A percentile compares a stretch with the other conserved stretches of the same genome.
Conservation (phyloP, 306 rosid species). For the Benincasa hispida region DNA sequence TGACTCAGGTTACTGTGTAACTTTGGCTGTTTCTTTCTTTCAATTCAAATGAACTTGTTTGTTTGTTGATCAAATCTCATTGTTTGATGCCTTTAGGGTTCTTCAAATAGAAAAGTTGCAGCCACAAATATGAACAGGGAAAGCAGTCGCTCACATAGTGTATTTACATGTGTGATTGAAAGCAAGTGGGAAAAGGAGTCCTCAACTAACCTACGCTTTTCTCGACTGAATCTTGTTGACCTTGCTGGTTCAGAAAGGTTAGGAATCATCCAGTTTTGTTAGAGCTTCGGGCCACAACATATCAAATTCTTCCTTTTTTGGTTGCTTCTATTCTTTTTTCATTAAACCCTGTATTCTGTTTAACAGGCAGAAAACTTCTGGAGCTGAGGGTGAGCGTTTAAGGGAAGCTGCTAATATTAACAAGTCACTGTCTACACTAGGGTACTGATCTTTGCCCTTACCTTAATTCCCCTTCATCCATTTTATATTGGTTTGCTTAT, state of each 20-base stretch:
- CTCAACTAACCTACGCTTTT: conserved; percentile 77
- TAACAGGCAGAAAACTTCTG: conserved; percentile 93
- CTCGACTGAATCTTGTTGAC: conserved; percentile 89
- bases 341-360: conserved; percentile 7
- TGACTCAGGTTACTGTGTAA: conserved; percentile 44
- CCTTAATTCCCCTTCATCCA: background rate
- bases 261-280: conserved; percentile 14
- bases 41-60: conserved; percentile 1
- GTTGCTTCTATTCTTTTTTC: background rate
- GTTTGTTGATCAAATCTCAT: conserved; percentile 15
- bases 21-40: conserved; percentile 8
- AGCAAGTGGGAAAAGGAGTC: conserved; percentile 94
- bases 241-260: conserved; percentile 98
- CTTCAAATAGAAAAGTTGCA: conserved; percentile 94
- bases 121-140: conserved; percentile 98
- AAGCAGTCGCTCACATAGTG: conserved; percentile 96
- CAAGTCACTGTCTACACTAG: conserved; percentile 86
- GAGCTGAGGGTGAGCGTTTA: conserved; percentile 98
- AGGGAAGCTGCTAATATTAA: conserved; percentile 96
- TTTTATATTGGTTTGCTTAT: background rate
- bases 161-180: conserved; percentile 93
- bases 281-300: background rate
- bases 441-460: conserved; percentile 26
- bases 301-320: background rate
- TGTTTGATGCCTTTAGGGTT: conserved; percentile 49